Evolutionary conservation across 768 basidiomycete genomes (phyloP).

Genomic region (Kondoa subrosea): DNA sequence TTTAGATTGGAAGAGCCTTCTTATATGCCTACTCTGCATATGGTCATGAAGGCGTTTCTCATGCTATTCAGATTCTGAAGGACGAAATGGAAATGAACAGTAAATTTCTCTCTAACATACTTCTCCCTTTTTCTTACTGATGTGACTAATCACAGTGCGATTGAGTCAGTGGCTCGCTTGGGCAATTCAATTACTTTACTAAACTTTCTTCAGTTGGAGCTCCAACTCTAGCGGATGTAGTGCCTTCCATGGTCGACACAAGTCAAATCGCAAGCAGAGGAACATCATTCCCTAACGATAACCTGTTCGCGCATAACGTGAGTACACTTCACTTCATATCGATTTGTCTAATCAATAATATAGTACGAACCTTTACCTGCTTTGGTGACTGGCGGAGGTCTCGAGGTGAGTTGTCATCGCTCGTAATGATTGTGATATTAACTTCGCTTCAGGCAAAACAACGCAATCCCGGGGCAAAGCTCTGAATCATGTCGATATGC

Average conservation of each 20-base stretch:
- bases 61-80: constrained; percentile 63
- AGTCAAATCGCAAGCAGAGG: not conserved
- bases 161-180: not conserved
- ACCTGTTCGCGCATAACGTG: constrained; percentile 2
- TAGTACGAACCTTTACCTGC: constrained; percentile 8
- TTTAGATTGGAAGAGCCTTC: constrained; percentile 47
- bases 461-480: not conserved
- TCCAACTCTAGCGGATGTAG: constrained; percentile 55
- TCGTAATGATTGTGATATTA: too few relatives aligned
- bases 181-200: not conserved
- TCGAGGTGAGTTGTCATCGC: too few relatives aligned
- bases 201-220: constrained; percentile 73
- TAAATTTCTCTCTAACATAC: not conserved
- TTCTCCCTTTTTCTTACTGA: not conserved
- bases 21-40: constrained; percentile 29
- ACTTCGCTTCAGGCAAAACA: too few relatives aligned
- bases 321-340: not conserved
- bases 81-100: constrained; percentile 93
- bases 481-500: too few relatives aligned
- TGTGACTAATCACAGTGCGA: not conserved
- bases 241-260: constrained; percentile 78
- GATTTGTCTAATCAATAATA: not conserved
- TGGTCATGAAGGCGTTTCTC: constrained; percentile 70
- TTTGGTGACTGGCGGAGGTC: constrained; percentile 6
- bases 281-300: not conserved